Evolutionary conservation across 768 basidiomycete species (phyloP).

Genomic region (Austroboletus festivus): DNA sequence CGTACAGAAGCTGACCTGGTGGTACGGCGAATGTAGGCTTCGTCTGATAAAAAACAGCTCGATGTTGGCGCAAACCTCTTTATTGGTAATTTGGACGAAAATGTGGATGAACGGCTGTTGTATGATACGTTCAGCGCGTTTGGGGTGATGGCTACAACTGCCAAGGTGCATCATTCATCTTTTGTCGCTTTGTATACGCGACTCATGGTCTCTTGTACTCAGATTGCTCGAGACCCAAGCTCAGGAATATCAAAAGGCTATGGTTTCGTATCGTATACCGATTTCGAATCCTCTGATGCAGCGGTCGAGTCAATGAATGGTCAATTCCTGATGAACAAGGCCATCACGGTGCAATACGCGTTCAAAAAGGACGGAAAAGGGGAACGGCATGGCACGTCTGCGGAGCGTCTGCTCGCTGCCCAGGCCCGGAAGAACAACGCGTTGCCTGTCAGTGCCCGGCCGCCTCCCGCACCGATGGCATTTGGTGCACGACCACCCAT

Average conservation of each 20-base stretch:
- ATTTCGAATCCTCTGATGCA: constrained; percentile 95
- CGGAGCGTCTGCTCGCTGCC: constrained; percentile 93
- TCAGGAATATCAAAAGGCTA: constrained; percentile 91
- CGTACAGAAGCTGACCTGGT: constrained; percentile 8
- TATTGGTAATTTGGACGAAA: constrained; percentile 92
- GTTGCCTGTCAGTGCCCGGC: constrained; percentile 71
- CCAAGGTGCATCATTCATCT: constrained; percentile 51
- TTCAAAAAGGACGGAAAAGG: constrained; percentile 99
- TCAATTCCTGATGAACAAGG: constrained; percentile 98
- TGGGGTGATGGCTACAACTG: constrained; percentile 87
- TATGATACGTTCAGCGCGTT: constrained; percentile 97
- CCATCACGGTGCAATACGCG: constrained; percentile 94
- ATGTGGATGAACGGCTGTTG: constrained; percentile 87
- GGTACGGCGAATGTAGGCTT: constrained; percentile 56
- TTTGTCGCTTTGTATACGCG: neutral
- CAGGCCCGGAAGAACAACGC: constrained; percentile 97
- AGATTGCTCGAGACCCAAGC: constrained; percentile 91
- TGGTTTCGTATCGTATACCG: constrained; percentile 95
- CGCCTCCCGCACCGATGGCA: constrained; percentile 70
- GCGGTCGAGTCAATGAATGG: constrained; percentile 96
- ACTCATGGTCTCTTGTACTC: constrained; percentile 5
- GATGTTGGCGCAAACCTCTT: constrained; percentile 98
- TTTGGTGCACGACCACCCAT: constrained; percentile 66
- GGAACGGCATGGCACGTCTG: constrained; percentile 93
- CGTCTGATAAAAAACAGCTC: constrained; percentile 96